Base-by-base conservation (phyloP, 2,329 filamentous ascomycete genomes). In the Amauroascus niger region DNA sequence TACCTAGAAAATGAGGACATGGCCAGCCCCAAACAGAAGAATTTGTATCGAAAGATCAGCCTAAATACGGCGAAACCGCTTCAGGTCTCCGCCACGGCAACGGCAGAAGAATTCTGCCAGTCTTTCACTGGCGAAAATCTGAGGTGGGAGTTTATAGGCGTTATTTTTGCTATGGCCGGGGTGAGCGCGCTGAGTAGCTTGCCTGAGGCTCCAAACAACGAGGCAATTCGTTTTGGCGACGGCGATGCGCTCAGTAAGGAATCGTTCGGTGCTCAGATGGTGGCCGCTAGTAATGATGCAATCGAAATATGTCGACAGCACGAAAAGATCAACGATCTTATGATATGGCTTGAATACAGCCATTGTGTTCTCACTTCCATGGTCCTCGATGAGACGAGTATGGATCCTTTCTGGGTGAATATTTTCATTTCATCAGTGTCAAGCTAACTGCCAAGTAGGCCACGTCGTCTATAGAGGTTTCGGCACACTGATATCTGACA, bases 51-150 rank as follows among this genome's bases (percentile, higher is more conserved):
- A 33, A 49, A 55, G 9, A 57, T 67, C 22, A 59, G 67, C 24
- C 56, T 64, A 45, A 69, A 65, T 37, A 68, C 65, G 0, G 53
- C 59, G 1, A 56, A 60, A 14, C 45, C 39, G 14, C 59, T 67
- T 6, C 49, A 59, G 2, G 49, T 67, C 14, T 57, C 64, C 0
- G 16, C 58, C 2, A 58, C 55, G 1, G 58, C 62, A 1, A 60
- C 64, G 33, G 66, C 67, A 1, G 55, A 59, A 13, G 64, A 68
- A 8, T 73, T 74, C 43, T 65, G 70, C 53, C 62, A 61, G 14
- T 54, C 71, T 1, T 72, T 66, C 52, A 53, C 56, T 2, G 61
- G 58, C 3, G 51, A 52, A 9, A 60, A 60, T 33, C 50, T 61
- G 13, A 55, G 62, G 39, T 63, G 61, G 60, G 62, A 63, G 40